Evolutionary conservation across 2,329 filamentous ascomycete species (phyloP), one percentile per base, ranked within the genome.

Genomic region (Fonsecaea pedrosoi): DNA sequence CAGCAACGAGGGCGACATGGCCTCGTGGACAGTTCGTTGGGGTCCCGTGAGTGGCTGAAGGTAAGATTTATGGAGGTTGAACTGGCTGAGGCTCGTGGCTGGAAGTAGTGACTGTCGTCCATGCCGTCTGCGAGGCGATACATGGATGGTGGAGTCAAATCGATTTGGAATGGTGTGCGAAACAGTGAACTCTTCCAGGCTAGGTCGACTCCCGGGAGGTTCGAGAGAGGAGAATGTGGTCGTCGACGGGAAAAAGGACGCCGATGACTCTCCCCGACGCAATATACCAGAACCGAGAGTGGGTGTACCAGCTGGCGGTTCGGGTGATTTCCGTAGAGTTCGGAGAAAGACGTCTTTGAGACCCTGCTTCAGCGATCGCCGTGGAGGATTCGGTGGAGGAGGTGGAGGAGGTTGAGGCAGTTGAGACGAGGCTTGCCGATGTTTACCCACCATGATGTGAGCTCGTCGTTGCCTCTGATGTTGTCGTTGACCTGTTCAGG

Each of bases 311-410:
- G 45, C 45, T 6, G 21, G 42, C 34, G 62, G 64, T 60, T 50
- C 42, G 21, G 60, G 15, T n/a, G 65, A 60, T 53, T 63, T 68
- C 34, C 62, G 56, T 56, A 62, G 34, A 34, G 63, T 66, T 35
- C 67, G 64, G 45, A 64, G 59, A 58, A 73, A 71, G 55, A 72
- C 60, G 37, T 73, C 70, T 59, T 69, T 72, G 55, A 73, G 70
- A 48, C 62, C 68, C 57, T 72, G 70, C 55, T 63, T 70, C 8
- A 72, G 64, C 38, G 70, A 69, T 55, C 62, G 69, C 59, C 70
- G 69, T 53, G 56, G 65, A 21, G 58, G 58, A 48, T 40, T 32
- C 15, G 65, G 34, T 15, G 32, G 37, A 6, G 50, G 37, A 35
- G 35, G 60, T 15, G 25, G 2, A 25, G 25, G 25, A 25, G 25